Evolutionary conservation across 768 basidiomycete species (phyloP).

Genomic region (Phanerochaete sordida): DNA sequence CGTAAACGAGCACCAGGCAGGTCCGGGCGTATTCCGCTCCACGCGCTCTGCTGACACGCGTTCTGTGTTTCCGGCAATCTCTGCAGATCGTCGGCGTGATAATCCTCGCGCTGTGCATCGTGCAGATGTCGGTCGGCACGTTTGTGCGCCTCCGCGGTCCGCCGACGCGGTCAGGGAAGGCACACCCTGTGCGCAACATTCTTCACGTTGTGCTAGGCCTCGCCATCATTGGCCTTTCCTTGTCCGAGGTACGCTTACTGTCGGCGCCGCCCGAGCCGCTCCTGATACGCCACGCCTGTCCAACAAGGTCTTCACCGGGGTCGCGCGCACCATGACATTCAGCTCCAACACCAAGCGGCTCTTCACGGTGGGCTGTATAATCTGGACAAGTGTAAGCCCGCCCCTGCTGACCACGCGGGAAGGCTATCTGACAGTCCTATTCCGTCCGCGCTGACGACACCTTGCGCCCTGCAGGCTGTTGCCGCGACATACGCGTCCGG

Average conservation of each 20-base stretch:
- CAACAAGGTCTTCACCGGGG: slow-evolving; percentile 16
- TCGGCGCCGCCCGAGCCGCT: neutral
- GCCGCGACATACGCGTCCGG: slow-evolving; percentile 45
- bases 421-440: slow-evolving; percentile 7
- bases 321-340: slow-evolving; percentile 8
- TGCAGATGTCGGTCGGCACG: slow-evolving; percentile 50
- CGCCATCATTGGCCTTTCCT: slow-evolving; percentile 43
- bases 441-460: neutral
- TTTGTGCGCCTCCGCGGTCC: slow-evolving; percentile 45
- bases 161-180: slow-evolving; percentile 22
- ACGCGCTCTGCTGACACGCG: neutral
- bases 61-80: neutral
- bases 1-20: slow-evolving; percentile 36
- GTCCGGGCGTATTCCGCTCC: slow-evolving; percentile 27
- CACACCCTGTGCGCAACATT: slow-evolving; percentile 53
- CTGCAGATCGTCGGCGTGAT: slow-evolving; percentile 48
- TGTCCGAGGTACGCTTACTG: slow-evolving; percentile 41
- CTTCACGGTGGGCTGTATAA: slow-evolving; percentile 35
- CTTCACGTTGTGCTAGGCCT: slow-evolving; percentile 54
- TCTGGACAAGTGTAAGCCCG: slow-evolving; percentile 42
- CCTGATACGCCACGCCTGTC: neutral
- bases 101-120: slow-evolving; percentile 46
- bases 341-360: slow-evolving; percentile 27
- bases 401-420: neutral
- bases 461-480: slow-evolving; percentile 17